Base-by-base conservation (phyloP, 805 yeast genomes). In the Yueomyces sinensis region DNA sequence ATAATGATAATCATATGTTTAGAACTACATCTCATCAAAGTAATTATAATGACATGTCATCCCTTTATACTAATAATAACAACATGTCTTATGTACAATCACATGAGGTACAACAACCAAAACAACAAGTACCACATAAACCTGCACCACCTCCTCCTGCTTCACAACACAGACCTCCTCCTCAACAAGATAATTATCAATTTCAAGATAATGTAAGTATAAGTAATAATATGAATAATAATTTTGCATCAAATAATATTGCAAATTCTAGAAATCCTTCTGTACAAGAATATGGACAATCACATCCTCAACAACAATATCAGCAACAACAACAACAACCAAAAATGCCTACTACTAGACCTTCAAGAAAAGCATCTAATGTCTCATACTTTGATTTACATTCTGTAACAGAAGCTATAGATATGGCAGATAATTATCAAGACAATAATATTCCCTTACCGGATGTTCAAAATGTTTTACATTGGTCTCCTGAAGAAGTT, bases 401-500 rank as follows among this genome's bases (percentile, higher is more conserved):
- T 7, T 20, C 24, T 20, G 11, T 20, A 7, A 7, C 7, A 7
- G 24, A 20, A 11, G 24, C 11, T 7, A 7, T 20, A 20, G 24
- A 20, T 11, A 20, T 7, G 7, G 24, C 24, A 1, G 11, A 7
- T 7, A 20, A 20, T 11, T 7, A 20, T 20, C 7, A 11, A 20
- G 24, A 7, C 24, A 20, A 11, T 20, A 20, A 11, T 20, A 11
- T 20, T 7, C 7, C 37, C 7, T 11, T 7, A 7, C 24, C 24
- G 11, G 11, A 20, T 20, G 75, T 76, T 1, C 48, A 59, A 20
- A 60, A 63, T 22, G 80, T 74, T 6, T 54, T 53, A 28, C 49
- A 58, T 9, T 91, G 99, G 99, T 61, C 82, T 1, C 89, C 97
- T 0, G 69, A 72, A 32, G 84, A 91, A 46, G 97, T 91, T 1